Base-by-base conservation (phyloP, 1,139 yeast genomes). In the Hanseniaspora gamundiae region DNA sequence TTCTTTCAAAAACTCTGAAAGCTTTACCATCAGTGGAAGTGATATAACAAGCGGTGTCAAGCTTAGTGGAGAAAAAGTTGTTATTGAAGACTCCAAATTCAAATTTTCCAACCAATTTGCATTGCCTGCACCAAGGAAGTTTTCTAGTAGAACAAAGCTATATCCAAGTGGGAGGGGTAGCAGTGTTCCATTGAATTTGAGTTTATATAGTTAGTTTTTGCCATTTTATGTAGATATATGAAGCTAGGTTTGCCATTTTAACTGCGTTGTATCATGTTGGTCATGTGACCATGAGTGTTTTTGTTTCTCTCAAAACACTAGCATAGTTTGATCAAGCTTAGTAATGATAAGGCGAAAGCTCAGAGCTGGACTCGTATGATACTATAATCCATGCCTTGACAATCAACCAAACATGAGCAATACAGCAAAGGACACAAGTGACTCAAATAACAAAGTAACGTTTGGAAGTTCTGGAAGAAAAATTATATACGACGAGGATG, bases 111-210 rank as follows among this genome's bases (percentile, higher is more conserved):
- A 84, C 59, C 71, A 76, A 24, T 65, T 66, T 42, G 80, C 85
- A 21, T 68, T 91, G 43, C 97, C 98, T 0, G 76, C 76, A 53
- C 97, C 97, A 14, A 70, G 97, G 53, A 70, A 75, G 47, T 84
- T 82, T 55, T 79, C 76, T 44, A 81, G 77, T 11, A 73, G 70
- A 44, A 73, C 72, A 46, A 87, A 88, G 60, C 67, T 86, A 52
- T 91, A 91, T 63, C 96, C 96, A 13, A 85, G 95, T 66, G 97
- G 98, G 7, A 74, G 96, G 57, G 98, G 98, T 2, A 78, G 88
- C 27, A 85, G 95, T 28, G 94, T 91, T 35, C 97, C 97, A 1
- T 67, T 91, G 52, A 79, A 86, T 54, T 67, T 88, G 51, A 65
- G 74, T 41, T 43, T 66, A 38, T 73, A 55, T 52, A 50, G 51